These are phyloP conservation scores for Spathaspora gorwiae DNA, from an alignment of 805 yeast species.

Conservation along the genomic window DNA sequence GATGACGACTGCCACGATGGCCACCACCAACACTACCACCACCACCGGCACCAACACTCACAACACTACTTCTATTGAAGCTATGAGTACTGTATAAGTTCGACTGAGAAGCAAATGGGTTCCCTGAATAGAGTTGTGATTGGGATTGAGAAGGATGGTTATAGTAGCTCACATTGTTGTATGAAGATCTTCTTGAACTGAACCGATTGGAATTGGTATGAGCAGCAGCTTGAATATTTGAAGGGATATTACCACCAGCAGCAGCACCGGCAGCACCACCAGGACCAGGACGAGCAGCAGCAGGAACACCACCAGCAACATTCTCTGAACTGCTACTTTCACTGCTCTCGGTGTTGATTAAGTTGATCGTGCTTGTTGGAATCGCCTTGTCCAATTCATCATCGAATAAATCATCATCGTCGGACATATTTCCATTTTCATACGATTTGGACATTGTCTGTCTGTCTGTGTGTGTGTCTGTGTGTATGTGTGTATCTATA, in stretches of 20 bases:
- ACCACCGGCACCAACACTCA: too few relatives aligned
- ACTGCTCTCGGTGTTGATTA: too few relatives aligned
- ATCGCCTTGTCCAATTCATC: constrained; percentile 1
- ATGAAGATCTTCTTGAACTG: background rate
- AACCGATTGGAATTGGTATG: background rate
- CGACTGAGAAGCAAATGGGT: background rate
- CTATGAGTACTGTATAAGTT: background rate
- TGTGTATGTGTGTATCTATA: too few relatives aligned
- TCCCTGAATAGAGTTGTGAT: background rate
- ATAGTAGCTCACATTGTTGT: background rate
- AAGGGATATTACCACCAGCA: background rate
- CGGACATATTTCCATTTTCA: background rate
- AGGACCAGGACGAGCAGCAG: background rate
- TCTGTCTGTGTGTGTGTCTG: background rate
- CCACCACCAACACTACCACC: too few relatives aligned
- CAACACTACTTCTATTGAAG: too few relatives aligned
- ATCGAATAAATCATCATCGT: constrained; percentile 7
- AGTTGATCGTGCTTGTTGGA: too few relatives aligned
- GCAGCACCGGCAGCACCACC: background rate
- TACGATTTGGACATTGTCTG: background rate
- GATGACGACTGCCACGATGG: background rate
- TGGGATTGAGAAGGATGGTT: background rate
- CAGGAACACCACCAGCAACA: background rate
- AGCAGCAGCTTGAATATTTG: background rate
- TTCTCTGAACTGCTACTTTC: too few relatives aligned